Evolutionary conservation across 2,329 filamentous ascomycete genomes (phyloP).

Genomic region (Pseudogymnoascus sp.): DNA sequence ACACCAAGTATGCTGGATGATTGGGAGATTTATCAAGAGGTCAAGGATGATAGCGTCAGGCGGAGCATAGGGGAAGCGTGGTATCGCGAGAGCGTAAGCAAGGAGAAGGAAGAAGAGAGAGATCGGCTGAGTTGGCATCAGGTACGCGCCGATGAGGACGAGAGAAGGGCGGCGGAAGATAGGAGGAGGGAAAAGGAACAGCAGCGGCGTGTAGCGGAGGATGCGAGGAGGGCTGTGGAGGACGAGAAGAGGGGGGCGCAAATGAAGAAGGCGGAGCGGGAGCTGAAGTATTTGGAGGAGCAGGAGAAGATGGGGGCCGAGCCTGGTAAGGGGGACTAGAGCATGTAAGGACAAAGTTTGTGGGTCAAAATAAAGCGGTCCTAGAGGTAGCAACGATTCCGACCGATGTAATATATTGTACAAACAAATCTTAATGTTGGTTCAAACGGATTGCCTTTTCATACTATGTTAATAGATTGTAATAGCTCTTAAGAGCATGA

Average conservation of each 20-base stretch:
- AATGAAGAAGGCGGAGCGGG: not conserved
- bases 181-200: constrained; percentile 13
- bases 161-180: constrained; percentile 11
- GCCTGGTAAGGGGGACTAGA: no score
- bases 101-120: constrained; percentile 15
- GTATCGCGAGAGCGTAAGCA: constrained; percentile 20
- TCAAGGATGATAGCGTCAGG: constrained; percentile 33
- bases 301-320: not conserved
- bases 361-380: not conserved
- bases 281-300: constrained; percentile 1
- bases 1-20: constrained; percentile 50
- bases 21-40: constrained; percentile 44
- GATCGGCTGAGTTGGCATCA: constrained; percentile 14
- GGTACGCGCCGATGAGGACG: not conserved
- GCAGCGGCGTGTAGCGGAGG: not conserved
- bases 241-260: not conserved
- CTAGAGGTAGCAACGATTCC: not conserved
- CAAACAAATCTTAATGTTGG: not conserved
- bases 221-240: not conserved
- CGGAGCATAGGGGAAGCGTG: constrained; percentile 34
- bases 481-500: not conserved
- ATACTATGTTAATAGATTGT: no score
- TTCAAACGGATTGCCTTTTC: not conserved
- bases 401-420: not conserved
- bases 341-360: not conserved